Percentiles rank a stretch among this genome's conserved stretches.
These are phyloP conservation scores for Mycena venus DNA, from an alignment of 768 basidiomycete genomes.

Conservation along the genomic window DNA sequence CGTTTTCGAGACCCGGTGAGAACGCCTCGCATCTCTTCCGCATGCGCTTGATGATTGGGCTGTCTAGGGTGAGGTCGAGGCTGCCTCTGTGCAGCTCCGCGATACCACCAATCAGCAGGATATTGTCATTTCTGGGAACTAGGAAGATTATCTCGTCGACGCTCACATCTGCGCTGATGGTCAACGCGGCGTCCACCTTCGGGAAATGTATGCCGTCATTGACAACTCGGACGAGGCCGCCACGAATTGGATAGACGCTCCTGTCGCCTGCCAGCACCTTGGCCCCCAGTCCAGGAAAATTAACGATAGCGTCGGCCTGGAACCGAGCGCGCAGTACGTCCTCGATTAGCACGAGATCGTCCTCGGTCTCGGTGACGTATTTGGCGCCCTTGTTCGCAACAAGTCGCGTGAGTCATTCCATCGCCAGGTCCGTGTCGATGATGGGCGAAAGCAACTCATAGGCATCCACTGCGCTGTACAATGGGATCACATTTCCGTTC, in stretches of 20 bases:
- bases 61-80: slow-evolving; percentile 43
- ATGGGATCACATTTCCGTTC: slow-evolving; percentile 44
- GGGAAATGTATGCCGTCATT: slow-evolving; percentile 53
- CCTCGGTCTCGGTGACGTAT: slow-evolving; percentile 43
- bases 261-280: slow-evolving; percentile 48
- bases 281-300: slow-evolving; percentile 51
- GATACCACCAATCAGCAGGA: slow-evolving; percentile 50
- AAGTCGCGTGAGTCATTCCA: slow-evolving; percentile 47
- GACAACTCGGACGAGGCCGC: slow-evolving; percentile 51
- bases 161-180: slow-evolving; percentile 48
- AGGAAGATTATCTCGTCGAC: slow-evolving; percentile 49
- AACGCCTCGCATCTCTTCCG: slow-evolving; percentile 45
- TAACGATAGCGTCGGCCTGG: slow-evolving; percentile 47
- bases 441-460: slow-evolving; percentile 51
- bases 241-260: slow-evolving; percentile 52
- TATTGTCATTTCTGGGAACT: slow-evolving; percentile 52
- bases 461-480: slow-evolving; percentile 49
- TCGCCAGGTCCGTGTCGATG: slow-evolving; percentile 53
- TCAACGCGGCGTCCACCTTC: slow-evolving; percentile 46
- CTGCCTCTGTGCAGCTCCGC: slow-evolving; percentile 41
- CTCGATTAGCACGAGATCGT: slow-evolving; percentile 46
- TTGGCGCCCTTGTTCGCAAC: slow-evolving; percentile 44
- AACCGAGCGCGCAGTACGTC: slow-evolving; percentile 41
- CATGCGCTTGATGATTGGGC: slow-evolving; percentile 46
- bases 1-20: slow-evolving; percentile 41